Conservation (phyloP, 2,329 filamentous ascomycete species). For the Aspergillus luchuensis region DNA sequence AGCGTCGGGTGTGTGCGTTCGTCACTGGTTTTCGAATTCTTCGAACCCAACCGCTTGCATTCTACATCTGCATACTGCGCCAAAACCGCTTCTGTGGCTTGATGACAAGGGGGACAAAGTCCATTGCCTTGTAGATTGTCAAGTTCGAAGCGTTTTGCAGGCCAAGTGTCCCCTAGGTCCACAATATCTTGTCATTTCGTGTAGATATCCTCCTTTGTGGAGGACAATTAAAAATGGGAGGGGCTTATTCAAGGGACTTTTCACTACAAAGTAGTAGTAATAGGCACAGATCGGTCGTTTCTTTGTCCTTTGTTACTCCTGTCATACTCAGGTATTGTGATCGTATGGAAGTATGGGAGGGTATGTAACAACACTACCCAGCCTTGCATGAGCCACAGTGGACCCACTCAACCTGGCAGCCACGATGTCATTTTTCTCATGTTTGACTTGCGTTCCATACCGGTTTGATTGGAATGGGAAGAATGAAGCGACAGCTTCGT, state of each 20-base stretch:
- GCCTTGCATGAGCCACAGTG: conserved; percentile 26
- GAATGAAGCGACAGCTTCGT: background rate
- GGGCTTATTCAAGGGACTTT: background rate
- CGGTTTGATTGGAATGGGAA: background rate
- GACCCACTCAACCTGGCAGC: conserved; percentile 10
- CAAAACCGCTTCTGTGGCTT: background rate
- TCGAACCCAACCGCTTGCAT: background rate
- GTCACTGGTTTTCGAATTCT: background rate
- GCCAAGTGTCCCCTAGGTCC: background rate
- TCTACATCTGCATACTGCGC: background rate
- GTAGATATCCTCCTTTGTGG: background rate
- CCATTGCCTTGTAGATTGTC: too few species aligned
- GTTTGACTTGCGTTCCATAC: conserved; percentile 1
- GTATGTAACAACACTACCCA: conserved; percentile 11
- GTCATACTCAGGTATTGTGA: background rate
- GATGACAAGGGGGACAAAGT: background rate
- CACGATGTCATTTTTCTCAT: conserved; percentile 6
- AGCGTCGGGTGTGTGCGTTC: conserved; percentile 11
- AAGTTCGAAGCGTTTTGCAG: background rate
- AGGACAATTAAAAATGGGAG: background rate
- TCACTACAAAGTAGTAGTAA: background rate
- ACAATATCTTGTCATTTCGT: background rate
- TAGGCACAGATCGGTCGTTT: background rate
- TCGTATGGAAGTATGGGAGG: background rate
- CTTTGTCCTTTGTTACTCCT: conserved; percentile 3